Evolutionary conservation across 176 grass and related monocot genomes (phyloP).

Genomic region (Oryza meyeriana): DNA sequence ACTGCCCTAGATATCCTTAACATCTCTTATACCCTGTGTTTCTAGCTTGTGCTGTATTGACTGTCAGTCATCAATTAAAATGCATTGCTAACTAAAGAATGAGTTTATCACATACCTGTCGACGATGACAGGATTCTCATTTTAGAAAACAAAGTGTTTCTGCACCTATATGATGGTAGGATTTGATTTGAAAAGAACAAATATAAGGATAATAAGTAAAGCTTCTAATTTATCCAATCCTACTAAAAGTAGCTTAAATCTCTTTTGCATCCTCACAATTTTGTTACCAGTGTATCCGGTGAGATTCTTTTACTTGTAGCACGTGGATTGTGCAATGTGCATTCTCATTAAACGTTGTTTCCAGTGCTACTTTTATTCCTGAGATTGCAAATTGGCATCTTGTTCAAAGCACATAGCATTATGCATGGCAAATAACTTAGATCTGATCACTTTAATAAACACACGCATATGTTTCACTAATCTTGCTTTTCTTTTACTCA

Average conservation of each 20-base stretch:
- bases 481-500: constrained; percentile 34
- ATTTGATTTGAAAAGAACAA: neutral
- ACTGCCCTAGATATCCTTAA: no score
- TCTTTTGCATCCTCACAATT: neutral
- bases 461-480: neutral
- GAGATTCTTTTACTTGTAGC: no score
- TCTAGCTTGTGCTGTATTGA: neutral
- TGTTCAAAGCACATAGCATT: neutral
- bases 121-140: neutral
- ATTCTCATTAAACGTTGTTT: no score
- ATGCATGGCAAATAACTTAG: neutral
- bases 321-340: no score
- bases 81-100: neutral
- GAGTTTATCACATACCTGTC: neutral
- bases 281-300: neutral
- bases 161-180: neutral
- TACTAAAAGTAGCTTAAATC: neutral
- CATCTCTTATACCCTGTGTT: neutral
- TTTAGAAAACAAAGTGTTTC: neutral
- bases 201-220: neutral
- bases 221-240: neutral
- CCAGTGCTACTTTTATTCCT: neutral
- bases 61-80: neutral
- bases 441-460: neutral
- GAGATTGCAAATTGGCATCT: neutral